Conservation (phyloP, 1,284 basidiomycete genomes). For the Cutaneotrichosporon cutaneum region DNA sequence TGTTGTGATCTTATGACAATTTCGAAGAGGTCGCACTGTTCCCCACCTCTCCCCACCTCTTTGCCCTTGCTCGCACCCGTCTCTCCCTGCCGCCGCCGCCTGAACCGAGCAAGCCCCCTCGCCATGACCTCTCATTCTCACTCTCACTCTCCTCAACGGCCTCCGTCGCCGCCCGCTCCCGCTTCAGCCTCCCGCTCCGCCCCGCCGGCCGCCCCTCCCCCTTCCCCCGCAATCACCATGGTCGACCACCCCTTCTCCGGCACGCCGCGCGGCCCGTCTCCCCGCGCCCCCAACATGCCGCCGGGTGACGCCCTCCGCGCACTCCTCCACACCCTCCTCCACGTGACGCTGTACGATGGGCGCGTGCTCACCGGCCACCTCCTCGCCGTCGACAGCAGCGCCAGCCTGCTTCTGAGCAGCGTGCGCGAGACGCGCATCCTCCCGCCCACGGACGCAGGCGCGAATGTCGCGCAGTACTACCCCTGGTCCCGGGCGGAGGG, state of each 20-base stretch:
- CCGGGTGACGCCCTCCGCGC: slow-evolving; percentile 12
- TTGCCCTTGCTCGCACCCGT: background rate
- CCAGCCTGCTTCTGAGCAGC: slow-evolving; percentile 15
- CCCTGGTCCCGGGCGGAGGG: slow-evolving; percentile 14
- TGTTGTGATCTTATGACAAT: too few relatives aligned
- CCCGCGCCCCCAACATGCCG: background rate
- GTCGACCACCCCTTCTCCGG: background rate
- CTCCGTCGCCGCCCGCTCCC: background rate
- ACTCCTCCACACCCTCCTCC: slow-evolving; percentile 21
- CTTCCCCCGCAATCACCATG: background rate
- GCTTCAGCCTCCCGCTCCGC: background rate
- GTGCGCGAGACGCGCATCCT: slow-evolving; percentile 18
- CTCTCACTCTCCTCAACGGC: background rate
- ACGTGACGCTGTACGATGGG: slow-evolving; percentile 18
- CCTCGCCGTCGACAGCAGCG: slow-evolving; percentile 13
- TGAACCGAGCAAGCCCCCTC: background rate
- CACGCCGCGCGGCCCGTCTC: background rate
- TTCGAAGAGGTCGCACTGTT: too few relatives aligned
- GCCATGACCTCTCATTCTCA: background rate
- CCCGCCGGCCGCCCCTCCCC: background rate
- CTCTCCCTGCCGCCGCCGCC: background rate
- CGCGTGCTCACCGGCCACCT: slow-evolving; percentile 17
- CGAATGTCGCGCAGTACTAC: slow-evolving; percentile 19
- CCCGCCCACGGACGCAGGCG: background rate
- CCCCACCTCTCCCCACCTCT: background rate